Conservation (phyloP, 305 asterid species). For the Rubia tinctorum region DNA sequence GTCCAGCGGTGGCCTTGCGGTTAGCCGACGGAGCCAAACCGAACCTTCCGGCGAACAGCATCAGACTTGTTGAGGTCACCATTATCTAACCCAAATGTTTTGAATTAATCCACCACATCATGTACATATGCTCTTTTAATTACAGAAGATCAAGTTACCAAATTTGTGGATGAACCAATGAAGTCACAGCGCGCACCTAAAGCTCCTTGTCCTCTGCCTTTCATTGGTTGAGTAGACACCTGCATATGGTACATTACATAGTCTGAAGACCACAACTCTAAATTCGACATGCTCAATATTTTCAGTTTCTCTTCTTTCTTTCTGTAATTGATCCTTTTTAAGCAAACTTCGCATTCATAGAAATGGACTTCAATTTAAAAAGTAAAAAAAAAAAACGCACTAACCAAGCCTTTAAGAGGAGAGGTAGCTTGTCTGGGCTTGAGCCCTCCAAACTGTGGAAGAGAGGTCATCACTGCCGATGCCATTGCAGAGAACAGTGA, state of each 20-base stretch:
- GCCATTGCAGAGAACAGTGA: conserved; percentile 46
- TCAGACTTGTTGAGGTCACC: conserved; percentile 77
- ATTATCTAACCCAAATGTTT: conserved; percentile 45
- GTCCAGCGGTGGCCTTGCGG: conserved; percentile 82
- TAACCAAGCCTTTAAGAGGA: conserved; percentile 55
- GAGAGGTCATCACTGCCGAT: conserved; percentile 55
- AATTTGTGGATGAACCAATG: conserved; percentile 84
- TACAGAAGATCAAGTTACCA: conserved; percentile 55
- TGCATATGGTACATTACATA: conserved; percentile 8
- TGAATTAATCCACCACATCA: neutral
- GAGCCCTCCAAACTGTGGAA: conserved; percentile 76
- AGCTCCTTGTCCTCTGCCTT: conserved; percentile 56
- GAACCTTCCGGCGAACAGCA: conserved; percentile 91
- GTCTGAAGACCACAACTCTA: neutral
- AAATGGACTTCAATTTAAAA: neutral
- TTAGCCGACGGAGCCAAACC: conserved; percentile 97
- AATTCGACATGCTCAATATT: too few species aligned
- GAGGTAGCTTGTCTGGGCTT: conserved; percentile 42
- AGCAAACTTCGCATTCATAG: neutral
- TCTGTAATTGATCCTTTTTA: neutral
- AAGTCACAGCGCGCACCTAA: conserved; percentile 79
- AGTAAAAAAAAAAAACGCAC: conserved; percentile 11
- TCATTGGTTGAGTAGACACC: conserved; percentile 46
- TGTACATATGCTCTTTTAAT: too few species aligned
- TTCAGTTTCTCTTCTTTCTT: too few species aligned